phyloP scores from a whole-genome alignment of 2,329 filamentous ascomycete genomes.

The Phaeoacremonium minimum region DNA sequence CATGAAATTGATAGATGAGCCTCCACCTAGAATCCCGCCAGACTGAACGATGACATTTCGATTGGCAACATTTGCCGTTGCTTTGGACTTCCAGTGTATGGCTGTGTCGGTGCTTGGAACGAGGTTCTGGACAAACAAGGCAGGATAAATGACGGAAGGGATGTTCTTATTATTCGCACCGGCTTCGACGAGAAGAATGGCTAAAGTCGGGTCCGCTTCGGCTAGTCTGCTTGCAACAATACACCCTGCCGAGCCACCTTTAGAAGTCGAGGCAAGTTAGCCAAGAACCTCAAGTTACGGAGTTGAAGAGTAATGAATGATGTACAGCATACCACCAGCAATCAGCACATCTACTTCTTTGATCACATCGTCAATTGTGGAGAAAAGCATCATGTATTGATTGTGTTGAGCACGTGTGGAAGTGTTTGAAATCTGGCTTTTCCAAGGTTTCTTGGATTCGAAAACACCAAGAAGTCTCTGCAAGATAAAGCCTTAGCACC shows the following conservation, averaged over 20 bases:
- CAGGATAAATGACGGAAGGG: conserved; percentile 42
- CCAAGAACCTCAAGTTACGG: neutral
- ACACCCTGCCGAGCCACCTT: conserved; percentile 42
- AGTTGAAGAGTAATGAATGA: too few species aligned
- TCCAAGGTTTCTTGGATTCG: too few species aligned
- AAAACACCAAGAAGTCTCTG: too few species aligned
- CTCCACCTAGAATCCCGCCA: conserved; percentile 48
- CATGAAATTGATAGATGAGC: conserved; percentile 43
- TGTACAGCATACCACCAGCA: conserved; percentile 40
- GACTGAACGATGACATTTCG: conserved; percentile 30
- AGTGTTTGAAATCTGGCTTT: too few species aligned
- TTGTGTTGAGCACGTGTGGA: too few species aligned
- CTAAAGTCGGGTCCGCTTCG: conserved; percentile 41
- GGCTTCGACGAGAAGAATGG: conserved; percentile 48
- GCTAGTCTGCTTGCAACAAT: conserved; percentile 45
- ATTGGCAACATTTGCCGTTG: conserved; percentile 36
- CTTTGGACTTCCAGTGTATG: conserved; percentile 39
- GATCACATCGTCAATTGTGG: conserved; percentile 18
- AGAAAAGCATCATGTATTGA: conserved; percentile 10
- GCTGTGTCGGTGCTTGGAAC: conserved; percentile 30
- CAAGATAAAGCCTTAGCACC: too few species aligned
- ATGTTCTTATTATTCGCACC: conserved; percentile 49
- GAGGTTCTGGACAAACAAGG: conserved; percentile 41
- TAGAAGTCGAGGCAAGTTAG: neutral
- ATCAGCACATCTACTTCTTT: conserved; percentile 47